Conservation (phyloP, 495 filamentous ascomycete genomes). For the Lineolata rhizophorae region DNA sequence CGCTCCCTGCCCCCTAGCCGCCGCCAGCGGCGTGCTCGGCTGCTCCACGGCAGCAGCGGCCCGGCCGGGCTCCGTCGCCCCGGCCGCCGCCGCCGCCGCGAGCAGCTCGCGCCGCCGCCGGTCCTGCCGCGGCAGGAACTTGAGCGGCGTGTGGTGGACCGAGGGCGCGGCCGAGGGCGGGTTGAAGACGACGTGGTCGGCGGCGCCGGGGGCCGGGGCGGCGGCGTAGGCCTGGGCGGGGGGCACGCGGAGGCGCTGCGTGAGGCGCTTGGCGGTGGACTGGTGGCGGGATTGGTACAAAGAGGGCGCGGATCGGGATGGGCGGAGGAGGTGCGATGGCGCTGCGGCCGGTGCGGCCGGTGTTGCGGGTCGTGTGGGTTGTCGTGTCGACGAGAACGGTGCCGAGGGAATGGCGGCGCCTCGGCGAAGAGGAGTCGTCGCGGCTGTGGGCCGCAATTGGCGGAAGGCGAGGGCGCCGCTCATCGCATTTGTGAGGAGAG, state of each 20-base stretch:
- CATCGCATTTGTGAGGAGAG: too few relatives aligned
- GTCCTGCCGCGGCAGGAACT: constrained; percentile 71
- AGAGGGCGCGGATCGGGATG: too few relatives aligned
- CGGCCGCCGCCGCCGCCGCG: constrained; percentile 16
- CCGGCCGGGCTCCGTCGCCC: too few relatives aligned
- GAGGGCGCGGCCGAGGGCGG: constrained; percentile 69
- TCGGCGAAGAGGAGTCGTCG: too few relatives aligned
- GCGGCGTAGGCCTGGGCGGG: constrained; percentile 47
- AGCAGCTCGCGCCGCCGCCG: constrained; percentile 39
- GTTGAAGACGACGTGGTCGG: constrained; percentile 70
- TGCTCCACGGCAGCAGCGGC: background rate
- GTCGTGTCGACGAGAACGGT: too few relatives aligned
- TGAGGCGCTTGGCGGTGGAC: constrained; percentile 47
- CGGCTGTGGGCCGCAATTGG: too few relatives aligned
- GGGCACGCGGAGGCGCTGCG: constrained; percentile 47
- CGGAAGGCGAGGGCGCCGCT: too few relatives aligned
- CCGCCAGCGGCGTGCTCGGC: background rate
- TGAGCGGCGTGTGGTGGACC: constrained; percentile 67
- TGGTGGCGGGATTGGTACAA: constrained; percentile 33
- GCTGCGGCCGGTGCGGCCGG: too few relatives aligned
- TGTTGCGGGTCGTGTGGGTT: too few relatives aligned
- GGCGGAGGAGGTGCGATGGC: too few relatives aligned
- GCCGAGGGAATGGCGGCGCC: too few relatives aligned
- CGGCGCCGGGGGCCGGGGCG: constrained; percentile 17
- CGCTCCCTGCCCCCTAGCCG: too few relatives aligned